Evolutionary conservation across 371 early-diverging fungal genomes (phyloP).

Genomic region (Lichtheimia ramosa): DNA sequence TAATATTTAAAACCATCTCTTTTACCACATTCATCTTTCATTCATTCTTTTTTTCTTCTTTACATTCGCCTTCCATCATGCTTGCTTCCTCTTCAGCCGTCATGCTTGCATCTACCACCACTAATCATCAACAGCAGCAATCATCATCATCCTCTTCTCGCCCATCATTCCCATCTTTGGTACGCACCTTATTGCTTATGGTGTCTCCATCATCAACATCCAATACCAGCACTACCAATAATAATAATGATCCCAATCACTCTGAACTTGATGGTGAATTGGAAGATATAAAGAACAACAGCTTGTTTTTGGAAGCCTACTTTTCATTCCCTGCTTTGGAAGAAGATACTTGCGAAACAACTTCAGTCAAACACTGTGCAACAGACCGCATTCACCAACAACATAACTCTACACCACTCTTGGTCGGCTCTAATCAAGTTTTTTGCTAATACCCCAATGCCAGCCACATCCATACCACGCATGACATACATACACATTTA

Average conservation of each 20-base stretch:
- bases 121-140: conserved; percentile 2
- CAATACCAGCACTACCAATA: conserved; percentile 1
- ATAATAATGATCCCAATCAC: background rate
- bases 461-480: too few species aligned
- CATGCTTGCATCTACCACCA: conserved; percentile 11
- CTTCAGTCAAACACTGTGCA: conserved; percentile 6
- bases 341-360: conserved; percentile 18
- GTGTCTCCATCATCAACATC: conserved; percentile 12
- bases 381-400: background rate
- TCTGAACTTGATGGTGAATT: background rate
- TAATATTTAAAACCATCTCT: too few species aligned
- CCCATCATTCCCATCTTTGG: conserved; percentile 16
- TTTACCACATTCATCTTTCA: too few species aligned
- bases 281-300: conserved; percentile 5
- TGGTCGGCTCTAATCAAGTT: too few species aligned
- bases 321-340: conserved; percentile 22
- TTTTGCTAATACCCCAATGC: too few species aligned
- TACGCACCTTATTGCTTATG: conserved; percentile 15
- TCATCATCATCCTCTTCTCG: conserved; percentile 1
- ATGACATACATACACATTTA: too few species aligned
- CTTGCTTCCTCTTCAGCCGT: conserved; percentile 3
- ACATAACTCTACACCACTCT: too few species aligned
- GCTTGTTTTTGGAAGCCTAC: conserved; percentile 18
- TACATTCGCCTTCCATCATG: too few species aligned
- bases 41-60: too few species aligned